Base-by-base conservation (phyloP, 257 asterid genomes). In the Thymus mandschuricus region DNA sequence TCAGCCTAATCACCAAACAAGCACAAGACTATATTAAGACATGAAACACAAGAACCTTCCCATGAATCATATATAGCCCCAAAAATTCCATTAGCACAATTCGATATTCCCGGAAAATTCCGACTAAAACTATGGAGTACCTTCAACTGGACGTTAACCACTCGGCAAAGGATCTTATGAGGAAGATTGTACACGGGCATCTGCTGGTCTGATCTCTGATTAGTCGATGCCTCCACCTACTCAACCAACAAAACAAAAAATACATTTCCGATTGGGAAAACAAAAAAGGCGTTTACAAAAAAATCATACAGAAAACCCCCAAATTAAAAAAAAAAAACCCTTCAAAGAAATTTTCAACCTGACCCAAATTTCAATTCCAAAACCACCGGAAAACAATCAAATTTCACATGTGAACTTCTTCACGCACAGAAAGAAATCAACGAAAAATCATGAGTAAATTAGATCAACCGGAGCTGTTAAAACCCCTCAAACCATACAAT, bases 151-250 rank as follows among this genome's bases (percentile, higher is more conserved):
- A 92, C 98, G 80, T 90, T 86, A 38, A 81, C 82, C 63, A 95
- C 99, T 45, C 91, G 88, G 77, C 99, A 95, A 9, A 95, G 90
- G 76, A 95, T 95, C 82, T 95, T 95, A 66, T 91, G 68, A 33
- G 99, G 96, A 69, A 95, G 96, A 81, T 88, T 73, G 79, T 91
- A 95, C 75, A 88, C 56, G 0, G 99, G 99, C 96, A 95, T 88
- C 84, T 91, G 95, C 80, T 92, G 93, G 70, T 92, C 99, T 33
- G 97, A 90, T 55, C 86, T 86, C 72, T 95, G 99, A 92, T 89
- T 89, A 13, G 99, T 95, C 10, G 98, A 95, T 34, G 98, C 99
- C 81, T 89, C 99, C 72, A 95, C 97, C 99, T 95, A 69, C 35
- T 27, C 69, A 60, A 65, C 76, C 71, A 60, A 69, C 13, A 60